Base-by-base conservation (phyloP, 2,329 filamentous ascomycete genomes). In the Corinectria fuckeliana region DNA sequence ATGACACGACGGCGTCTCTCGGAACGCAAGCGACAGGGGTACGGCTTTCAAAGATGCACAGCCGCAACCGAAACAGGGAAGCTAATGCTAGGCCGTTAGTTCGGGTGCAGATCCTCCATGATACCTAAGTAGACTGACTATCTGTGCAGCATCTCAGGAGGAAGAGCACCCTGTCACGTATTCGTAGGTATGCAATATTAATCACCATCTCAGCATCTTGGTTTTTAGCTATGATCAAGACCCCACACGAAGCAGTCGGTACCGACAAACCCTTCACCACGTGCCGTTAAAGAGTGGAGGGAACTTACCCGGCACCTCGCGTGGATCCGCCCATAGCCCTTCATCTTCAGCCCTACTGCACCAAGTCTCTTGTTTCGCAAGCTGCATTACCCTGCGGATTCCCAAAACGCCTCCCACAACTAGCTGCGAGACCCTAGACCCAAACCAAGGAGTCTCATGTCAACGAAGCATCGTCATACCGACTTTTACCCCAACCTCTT, bases 331-430 rank as follows among this genome's bases (percentile, higher is more conserved):
- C 14, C 28, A 30, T n/a, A 18, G 36, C 48, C 34, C 3, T 18
- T 25, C 49, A 30, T 28, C 41, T 58, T 58, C 55, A 58, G 55
- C 55, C 55, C 55, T 58, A 58, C 41, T 48, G 20, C 11, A 18
- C 10, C 45, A 5, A 36, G 39, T 45, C 25, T 28, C 23, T 13
- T 45, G n/a, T 45, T 28, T 45, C 42, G 23, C 20, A 42, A 16
- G 14, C 32, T 42, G 39, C 39, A 9, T 16, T 11, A n/a, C 25
- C 14, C 14, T 44, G 23, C 41, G 14, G 38, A 16, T n/a, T 25
- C 7, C 16, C 10, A 39, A 20, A 28, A 34, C 38, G 16, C 36
- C 14, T 49, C 20, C 14, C 44, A n/a, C 39, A 8, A 23, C 39
- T 16, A 9, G n/a, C n/a, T 32, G 32, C 23, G 7, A 47, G 23